These are phyloP conservation scores for Penicillium griseofulvum DNA, from an alignment of 2,329 filamentous ascomycete genomes.

Conservation along the genomic window DNA sequence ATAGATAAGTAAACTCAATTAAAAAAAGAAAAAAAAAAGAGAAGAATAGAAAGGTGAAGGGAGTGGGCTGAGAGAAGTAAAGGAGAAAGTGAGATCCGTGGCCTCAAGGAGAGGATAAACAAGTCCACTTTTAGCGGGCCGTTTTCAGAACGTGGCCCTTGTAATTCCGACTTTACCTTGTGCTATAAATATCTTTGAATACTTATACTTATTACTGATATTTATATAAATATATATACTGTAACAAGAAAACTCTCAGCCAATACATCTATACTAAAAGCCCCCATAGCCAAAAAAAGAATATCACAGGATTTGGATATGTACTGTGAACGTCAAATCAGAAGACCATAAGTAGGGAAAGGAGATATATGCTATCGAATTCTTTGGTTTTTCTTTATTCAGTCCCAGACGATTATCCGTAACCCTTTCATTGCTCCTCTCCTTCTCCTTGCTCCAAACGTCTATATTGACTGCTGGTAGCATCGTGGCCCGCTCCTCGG, in stretches of 20 bases:
- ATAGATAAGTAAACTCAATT: conserved; percentile 2
- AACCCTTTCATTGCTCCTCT: conserved; percentile 14
- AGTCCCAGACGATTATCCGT: not conserved
- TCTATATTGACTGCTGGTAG: conserved; percentile 44
- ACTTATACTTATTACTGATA: no score
- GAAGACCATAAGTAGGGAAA: not conserved
- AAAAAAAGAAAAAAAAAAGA: conserved; percentile 5
- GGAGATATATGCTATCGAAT: not conserved
- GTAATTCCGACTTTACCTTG: not conserved
- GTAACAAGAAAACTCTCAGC: not conserved
- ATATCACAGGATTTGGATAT: not conserved
- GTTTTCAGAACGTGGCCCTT: conserved; percentile 20
- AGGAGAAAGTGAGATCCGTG: conserved; percentile 17
- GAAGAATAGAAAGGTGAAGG: conserved; percentile 11
- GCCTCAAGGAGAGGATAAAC: conserved; percentile 23
- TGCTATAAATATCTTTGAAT: not conserved
- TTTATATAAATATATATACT: not conserved
- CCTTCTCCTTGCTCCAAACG: conserved; percentile 48
- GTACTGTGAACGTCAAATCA: not conserved
- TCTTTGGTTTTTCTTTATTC: not conserved
- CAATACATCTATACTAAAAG: not conserved
- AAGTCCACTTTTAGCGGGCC: conserved; percentile 21
- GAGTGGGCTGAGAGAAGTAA: conserved; percentile 7
- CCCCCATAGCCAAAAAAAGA: not conserved
- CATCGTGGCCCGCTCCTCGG: conserved; percentile 39